phyloP scores from a whole-genome alignment of 352 stramenopile species.

The Phytophthora parvispora region DNA sequence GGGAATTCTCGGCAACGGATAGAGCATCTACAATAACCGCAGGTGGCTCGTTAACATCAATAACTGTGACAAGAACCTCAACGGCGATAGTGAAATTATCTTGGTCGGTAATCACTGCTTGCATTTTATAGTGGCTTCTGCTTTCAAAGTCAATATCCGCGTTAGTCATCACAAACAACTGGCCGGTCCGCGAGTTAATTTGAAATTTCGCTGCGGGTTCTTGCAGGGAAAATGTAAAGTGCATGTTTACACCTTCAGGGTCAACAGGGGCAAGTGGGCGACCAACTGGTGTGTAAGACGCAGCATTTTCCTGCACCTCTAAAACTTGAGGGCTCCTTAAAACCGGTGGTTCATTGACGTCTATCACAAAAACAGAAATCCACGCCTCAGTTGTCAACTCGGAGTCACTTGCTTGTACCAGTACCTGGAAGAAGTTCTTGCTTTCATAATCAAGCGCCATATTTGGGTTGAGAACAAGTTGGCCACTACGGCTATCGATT shows the following conservation, averaged over 20 bases:
- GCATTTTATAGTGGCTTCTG: conserved; percentile 11
- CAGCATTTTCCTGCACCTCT: conserved; percentile 26
- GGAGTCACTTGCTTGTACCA: conserved; percentile 18
- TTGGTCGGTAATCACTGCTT: conserved; percentile 22
- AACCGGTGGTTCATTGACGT: conserved; percentile 34
- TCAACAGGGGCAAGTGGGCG: conserved; percentile 17
- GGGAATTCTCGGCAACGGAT: conserved; percentile 49
- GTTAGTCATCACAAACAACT: conserved; percentile 27
- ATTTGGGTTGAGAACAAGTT: conserved; percentile 15
- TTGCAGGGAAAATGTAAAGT: conserved; percentile 10
- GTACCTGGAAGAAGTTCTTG: conserved; percentile 8
- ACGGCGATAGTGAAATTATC: conserved; percentile 19
- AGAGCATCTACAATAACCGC: conserved; percentile 7
- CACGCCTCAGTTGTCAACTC: conserved; percentile 15
- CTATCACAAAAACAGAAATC: conserved; percentile 14
- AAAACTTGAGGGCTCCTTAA: conserved; percentile 25
- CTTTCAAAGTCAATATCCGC: conserved; percentile 20
- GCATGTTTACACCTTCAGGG: conserved; percentile 15
- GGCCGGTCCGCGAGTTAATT: conserved; percentile 15
- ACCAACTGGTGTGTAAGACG: conserved; percentile 15
- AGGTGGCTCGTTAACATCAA: conserved; percentile 37
- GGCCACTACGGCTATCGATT: conserved; percentile 18
- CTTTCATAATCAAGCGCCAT: conserved; percentile 25
- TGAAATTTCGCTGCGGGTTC: conserved; percentile 3
- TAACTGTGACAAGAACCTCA: conserved; percentile 24